Percentiles rank a stretch among this genome's conserved stretches.
phyloP scores from a whole-genome alignment of 768 basidiomycete species.

The Naganishia randhawae region DNA sequence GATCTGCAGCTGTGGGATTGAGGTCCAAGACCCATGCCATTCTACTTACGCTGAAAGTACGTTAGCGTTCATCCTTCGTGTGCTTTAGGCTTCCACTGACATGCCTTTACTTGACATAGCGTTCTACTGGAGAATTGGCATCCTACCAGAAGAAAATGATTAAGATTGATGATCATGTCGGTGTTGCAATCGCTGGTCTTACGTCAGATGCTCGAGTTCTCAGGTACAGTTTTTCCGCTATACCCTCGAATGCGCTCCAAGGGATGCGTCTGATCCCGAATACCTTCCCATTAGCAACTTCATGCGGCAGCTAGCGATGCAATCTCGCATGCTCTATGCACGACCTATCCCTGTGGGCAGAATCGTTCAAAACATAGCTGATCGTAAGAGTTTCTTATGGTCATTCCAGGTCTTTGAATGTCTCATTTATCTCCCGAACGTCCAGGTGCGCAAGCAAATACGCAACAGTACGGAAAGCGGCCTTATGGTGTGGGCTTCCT shows the following conservation, averaged over 20 bases:
- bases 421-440: slow-evolving; percentile 54
- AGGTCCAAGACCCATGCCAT: slow-evolving; percentile 93
- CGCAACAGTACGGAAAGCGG: slow-evolving; percentile 93
- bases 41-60: slow-evolving; percentile 84
- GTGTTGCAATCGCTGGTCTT: slow-evolving; percentile 98
- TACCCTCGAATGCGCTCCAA: background rate
- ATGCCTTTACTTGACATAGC: slow-evolving; percentile 54
- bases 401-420: slow-evolving; percentile 14
- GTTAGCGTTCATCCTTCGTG: slow-evolving; percentile 31
- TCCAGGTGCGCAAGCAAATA: slow-evolving; percentile 81
- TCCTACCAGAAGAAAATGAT: slow-evolving; percentile 99
- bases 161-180: slow-evolving; percentile 97
- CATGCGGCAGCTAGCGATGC: slow-evolving; percentile 98
- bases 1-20: slow-evolving; percentile 95
- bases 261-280: background rate
- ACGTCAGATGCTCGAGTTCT: slow-evolving; percentile 97
- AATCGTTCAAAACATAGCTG: slow-evolving; percentile 86
- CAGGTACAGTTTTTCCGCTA: slow-evolving; percentile 59
- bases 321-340: slow-evolving; percentile 89
- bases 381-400: slow-evolving; percentile 58
- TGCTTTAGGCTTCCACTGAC: background rate
- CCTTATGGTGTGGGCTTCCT: slow-evolving; percentile 99
- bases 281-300: slow-evolving; percentile 68
- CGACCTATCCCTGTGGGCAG: slow-evolving; percentile 90
- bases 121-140: slow-evolving; percentile 94